Evolutionary conservation across 106 monocot genomes (phyloP).

Genomic region (Phalaenopsis equestris): DNA sequence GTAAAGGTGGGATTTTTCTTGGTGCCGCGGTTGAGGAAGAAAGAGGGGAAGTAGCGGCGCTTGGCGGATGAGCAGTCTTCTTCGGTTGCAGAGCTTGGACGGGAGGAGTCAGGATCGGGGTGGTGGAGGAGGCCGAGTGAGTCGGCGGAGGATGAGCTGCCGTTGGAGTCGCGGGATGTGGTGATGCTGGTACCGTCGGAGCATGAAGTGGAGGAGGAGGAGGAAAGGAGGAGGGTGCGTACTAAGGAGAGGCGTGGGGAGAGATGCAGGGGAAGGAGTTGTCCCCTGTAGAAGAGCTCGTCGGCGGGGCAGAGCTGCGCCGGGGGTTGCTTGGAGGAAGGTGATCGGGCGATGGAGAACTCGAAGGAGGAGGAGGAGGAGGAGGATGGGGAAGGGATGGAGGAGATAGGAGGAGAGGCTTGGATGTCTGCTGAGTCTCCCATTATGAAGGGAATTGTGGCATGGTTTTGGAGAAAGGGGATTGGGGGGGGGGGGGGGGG

Average conservation of each 20-base stretch:
- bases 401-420: background rate
- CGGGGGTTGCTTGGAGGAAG: background rate
- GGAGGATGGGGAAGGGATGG: slow-evolving; percentile 7
- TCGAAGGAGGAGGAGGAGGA: slow-evolving; percentile 50
- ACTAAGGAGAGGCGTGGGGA: slow-evolving; percentile 44
- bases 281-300: slow-evolving; percentile 78
- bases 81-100: slow-evolving; percentile 62
- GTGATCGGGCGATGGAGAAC: slow-evolving; percentile 33
- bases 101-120: slow-evolving; percentile 51
- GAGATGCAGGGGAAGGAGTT: slow-evolving; percentile 76
- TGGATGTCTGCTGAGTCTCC: background rate
- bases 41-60: slow-evolving; percentile 69
- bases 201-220: slow-evolving; percentile 1
- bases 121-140: background rate
- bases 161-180: slow-evolving; percentile 6
- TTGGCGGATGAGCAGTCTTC: slow-evolving; percentile 29
- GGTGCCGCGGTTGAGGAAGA: slow-evolving; percentile 61
- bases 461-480: no score
- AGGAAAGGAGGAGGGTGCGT: slow-evolving; percentile 47
- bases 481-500: background rate
- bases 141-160: slow-evolving; percentile 3
- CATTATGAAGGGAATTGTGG: background rate
- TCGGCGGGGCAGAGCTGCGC: slow-evolving; percentile 61
- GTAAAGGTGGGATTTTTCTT: slow-evolving; percentile 23
- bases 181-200: background rate